Base-by-base conservation (phyloP, 768 basidiomycete species). In the Phylloporus arenicola region DNA sequence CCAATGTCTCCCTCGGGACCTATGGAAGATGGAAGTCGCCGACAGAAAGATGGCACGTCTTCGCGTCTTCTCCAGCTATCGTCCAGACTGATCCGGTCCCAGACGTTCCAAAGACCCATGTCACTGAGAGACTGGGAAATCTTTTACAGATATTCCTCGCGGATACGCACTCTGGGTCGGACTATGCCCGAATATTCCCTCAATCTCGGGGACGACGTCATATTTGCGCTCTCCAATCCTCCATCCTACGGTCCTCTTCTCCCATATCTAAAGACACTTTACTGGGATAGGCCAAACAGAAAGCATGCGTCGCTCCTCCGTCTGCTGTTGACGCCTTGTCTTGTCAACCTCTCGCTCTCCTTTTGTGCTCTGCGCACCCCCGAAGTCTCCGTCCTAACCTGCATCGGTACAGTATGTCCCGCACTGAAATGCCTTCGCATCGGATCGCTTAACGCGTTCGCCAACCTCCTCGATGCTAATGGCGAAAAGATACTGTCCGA, bases 51-150 rank as follows among this genome's bases (percentile, higher is more conserved):
- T 64, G 43, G 62, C 59, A n/a, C 14, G 57, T 55, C 33, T 29
- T 20, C 41, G 3, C 29, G 31, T 27, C 7, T 25, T 33, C 44
- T 29, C 24, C 10, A 24, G 31, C 12, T 20, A 42, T 35, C 20
- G 24, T 43, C 35, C 38, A 19, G 41, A 48, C 48, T 56, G n/a
- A 64, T 38, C 41, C 41, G 44, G 39, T 43, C 7, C n/a, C 29
- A 65, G 64, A 27, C 16, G 16, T 57, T 66, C 33, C 56, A 48
- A 39, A 58, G 65, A 25, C 47, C 62, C 33, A 64, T 66, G 62
- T 55, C 55, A 11, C 39, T 61, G 8, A 56, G 34, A 38, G 67
- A 66, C 52, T 66, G 67, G 65, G 52, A 56, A 14, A 49, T 57
- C 22, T 66, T 68, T 43, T 65, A 50, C 14, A 54, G 22, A 43